Conservation (phyloP, 306 rosid genomes). For the Prunus kanzakura region DNA sequence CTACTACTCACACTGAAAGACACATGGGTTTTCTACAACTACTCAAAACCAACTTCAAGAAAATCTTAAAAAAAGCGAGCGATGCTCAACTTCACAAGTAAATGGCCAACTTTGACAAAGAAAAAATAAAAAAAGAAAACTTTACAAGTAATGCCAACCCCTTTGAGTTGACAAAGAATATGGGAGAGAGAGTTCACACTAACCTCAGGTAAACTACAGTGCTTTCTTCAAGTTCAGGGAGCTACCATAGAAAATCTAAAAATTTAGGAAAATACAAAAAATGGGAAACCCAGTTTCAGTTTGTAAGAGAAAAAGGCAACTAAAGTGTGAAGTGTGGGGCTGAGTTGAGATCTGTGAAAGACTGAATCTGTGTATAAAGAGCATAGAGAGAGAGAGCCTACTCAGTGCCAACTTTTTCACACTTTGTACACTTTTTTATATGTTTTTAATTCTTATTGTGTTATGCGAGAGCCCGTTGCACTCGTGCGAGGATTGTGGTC, state of each 20-base stretch:
- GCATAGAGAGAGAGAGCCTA: neutral
- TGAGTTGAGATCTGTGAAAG: constrained; percentile 26
- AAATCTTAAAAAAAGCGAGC: constrained; percentile 9
- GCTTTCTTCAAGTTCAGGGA: constrained; percentile 3
- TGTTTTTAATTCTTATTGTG: neutral
- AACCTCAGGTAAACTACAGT: constrained; percentile 20
- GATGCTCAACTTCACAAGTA: constrained; percentile 20
- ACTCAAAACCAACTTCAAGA: constrained; percentile 44
- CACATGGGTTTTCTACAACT: constrained; percentile 37
- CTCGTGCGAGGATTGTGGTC: constrained; percentile 37
- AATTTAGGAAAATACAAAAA: neutral
- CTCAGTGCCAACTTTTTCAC: constrained; percentile 4
- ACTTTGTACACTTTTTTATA: neutral
- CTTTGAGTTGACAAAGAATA: neutral
- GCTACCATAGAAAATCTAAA: constrained; percentile 23
- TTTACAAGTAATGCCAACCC: constrained; percentile 26
- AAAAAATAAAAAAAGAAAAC: neutral
- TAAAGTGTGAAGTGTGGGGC: constrained; percentile 10
- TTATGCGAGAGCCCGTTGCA: constrained; percentile 5
- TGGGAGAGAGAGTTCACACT: neutral
- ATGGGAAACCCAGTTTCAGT: neutral
- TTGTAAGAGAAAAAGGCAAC: neutral
- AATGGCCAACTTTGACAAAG: neutral
- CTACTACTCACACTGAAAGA: constrained; percentile 23
- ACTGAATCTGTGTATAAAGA: constrained; percentile 16